Conservation (phyloP, 2,329 filamentous ascomycete species). For the Pseudopithomyces chartarum region DNA sequence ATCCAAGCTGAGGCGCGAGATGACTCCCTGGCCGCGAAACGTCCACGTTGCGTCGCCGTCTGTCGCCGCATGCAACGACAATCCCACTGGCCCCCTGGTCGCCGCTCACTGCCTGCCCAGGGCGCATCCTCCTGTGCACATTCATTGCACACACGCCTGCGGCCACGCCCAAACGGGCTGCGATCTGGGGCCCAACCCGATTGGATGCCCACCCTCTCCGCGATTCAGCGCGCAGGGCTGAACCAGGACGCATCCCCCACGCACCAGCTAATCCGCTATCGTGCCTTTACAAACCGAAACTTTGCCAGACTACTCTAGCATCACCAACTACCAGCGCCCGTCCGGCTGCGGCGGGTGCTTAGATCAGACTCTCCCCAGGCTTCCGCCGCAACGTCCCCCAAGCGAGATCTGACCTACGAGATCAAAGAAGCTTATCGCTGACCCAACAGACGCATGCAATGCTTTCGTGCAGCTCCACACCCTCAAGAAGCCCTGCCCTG, state of each 20-base stretch:
- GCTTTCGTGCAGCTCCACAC: slow-evolving; percentile 25
- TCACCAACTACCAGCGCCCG: not conserved
- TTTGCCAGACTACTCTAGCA: not conserved
- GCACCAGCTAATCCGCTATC: not conserved
- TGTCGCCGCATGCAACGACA: not conserved
- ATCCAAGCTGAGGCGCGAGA: slow-evolving; percentile 3
- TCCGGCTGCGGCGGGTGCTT: not conserved
- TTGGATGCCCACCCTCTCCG: slow-evolving; percentile 17
- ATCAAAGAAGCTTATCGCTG: slow-evolving; percentile 32
- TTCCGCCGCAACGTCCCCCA: not conserved
- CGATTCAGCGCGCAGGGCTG: slow-evolving; percentile 18
- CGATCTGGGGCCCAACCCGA: slow-evolving; percentile 17
- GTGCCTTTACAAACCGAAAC: slow-evolving; percentile 3
- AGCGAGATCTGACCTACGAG: slow-evolving; percentile 24
- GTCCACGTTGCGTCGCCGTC: slow-evolving; percentile 3
- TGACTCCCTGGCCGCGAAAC: slow-evolving; percentile 6
- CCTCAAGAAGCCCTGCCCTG: slow-evolving; percentile 13
- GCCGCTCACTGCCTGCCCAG: not conserved
- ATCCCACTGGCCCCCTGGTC: not conserved
- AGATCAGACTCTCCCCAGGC: not conserved
- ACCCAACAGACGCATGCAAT: slow-evolving; percentile 22
- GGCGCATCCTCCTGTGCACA: not conserved
- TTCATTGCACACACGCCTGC: too few species aligned
- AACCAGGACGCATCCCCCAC: slow-evolving; percentile 7
- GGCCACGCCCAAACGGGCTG: slow-evolving; percentile 1